These are phyloP conservation scores for Salisapilia sapeloensis DNA, from an alignment of 352 stramenopile genomes.

Conservation along the genomic window DNA sequence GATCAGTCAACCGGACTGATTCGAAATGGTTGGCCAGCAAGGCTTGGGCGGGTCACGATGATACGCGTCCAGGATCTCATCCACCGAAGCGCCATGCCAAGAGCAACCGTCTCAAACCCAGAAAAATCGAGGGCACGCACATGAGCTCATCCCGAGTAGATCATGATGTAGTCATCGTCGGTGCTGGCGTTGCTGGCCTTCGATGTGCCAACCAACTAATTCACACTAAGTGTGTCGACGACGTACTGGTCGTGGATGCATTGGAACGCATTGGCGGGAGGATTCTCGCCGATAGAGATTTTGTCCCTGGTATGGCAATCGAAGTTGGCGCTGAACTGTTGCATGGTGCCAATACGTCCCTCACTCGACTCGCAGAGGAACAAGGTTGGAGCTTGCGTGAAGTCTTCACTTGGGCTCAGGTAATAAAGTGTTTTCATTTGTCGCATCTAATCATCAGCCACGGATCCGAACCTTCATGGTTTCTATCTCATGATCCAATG, in stretches of 20 bases:
- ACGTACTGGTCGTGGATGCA: slow-evolving; percentile 66
- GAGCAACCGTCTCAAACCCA: too few species aligned
- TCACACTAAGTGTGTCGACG: slow-evolving; percentile 23
- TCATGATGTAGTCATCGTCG: slow-evolving; percentile 46
- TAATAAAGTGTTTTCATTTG: slow-evolving; percentile 11
- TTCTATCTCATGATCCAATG: slow-evolving; percentile 44
- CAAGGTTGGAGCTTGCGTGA: slow-evolving; percentile 48
- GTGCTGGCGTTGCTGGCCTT: slow-evolving; percentile 43
- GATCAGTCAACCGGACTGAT: too few species aligned
- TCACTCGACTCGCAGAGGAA: slow-evolving; percentile 48
- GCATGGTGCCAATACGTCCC: slow-evolving; percentile 58
- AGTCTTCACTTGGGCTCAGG: slow-evolving; percentile 78
- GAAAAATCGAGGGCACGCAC: too few species aligned
- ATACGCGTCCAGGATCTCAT: too few species aligned
- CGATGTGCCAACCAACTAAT: slow-evolving; percentile 45
- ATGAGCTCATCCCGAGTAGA: too few species aligned
- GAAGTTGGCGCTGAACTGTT: slow-evolving; percentile 63
- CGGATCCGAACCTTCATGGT: slow-evolving; percentile 15
- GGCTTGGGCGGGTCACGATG: too few species aligned
- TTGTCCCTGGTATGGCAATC: slow-evolving; percentile 53
- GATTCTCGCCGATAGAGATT: slow-evolving; percentile 37
- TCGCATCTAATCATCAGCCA: slow-evolving; percentile 85
- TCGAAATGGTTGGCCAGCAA: too few species aligned
- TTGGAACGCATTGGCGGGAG: slow-evolving; percentile 41
- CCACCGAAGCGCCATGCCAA: too few species aligned